A percentile compares a stretch with the other conserved stretches of the same genome.
phyloP scores from a whole-genome alignment of 495 filamentous ascomycete genomes.

The Jackrogersella minutella region DNA sequence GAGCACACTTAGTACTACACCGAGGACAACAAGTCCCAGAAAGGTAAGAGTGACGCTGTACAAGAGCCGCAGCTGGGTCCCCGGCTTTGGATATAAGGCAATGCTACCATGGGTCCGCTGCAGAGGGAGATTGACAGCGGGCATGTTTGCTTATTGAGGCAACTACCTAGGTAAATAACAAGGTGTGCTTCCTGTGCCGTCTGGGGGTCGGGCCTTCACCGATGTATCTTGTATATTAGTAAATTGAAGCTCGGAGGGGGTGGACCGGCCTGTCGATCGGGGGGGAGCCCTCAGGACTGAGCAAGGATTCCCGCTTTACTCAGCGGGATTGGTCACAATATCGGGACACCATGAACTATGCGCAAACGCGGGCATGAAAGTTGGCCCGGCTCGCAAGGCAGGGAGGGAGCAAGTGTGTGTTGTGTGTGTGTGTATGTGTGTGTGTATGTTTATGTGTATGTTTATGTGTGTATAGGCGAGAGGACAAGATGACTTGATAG shows the following conservation, averaged over 20 bases:
- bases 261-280: conserved; percentile 43
- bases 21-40: conserved; percentile 41
- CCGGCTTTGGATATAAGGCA: conserved; percentile 40
- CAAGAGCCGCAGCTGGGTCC: conserved; percentile 38
- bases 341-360: conserved; percentile 22
- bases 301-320: conserved; percentile 27
- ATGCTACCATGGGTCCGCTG: conserved; percentile 47
- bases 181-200: conserved; percentile 37
- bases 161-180: conserved; percentile 40
- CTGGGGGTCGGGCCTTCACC: conserved; percentile 40
- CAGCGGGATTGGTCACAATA: conserved; percentile 31
- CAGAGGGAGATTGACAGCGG: conserved; percentile 49
- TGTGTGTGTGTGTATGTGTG: not conserved
- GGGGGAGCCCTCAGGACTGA: conserved; percentile 28
- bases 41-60: conserved; percentile 42
- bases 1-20: conserved; percentile 26
- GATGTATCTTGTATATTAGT: conserved; percentile 39
- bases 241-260: conserved; percentile 33
- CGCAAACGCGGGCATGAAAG: conserved; percentile 13
- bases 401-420: conserved; percentile 8
- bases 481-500: conserved; percentile 22
- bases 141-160: conserved; percentile 52
- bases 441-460: conserved; percentile 1
- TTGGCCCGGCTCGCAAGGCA: conserved; percentile 18
- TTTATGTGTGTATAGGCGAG: conserved; percentile 13